Base-by-base conservation (phyloP, 129 eudicot genomes). In the Chrysanthemum lavandulifolium region DNA sequence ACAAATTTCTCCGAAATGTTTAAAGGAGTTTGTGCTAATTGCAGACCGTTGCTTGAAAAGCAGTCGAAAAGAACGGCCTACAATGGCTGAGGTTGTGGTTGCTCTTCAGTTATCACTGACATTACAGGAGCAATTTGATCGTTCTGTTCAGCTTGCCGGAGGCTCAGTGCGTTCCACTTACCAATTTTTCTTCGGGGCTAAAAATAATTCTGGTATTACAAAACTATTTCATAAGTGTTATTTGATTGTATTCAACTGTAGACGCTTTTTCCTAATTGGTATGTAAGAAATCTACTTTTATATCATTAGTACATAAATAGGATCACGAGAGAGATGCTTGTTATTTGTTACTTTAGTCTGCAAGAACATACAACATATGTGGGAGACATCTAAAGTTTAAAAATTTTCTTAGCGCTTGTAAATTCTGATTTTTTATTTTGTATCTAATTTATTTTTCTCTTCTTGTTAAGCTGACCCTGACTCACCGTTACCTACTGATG, bases 21-120 rank as follows among this genome's bases (percentile, higher is more conserved):
- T 40, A 8, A 40, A 40, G 2, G 47, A 40, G 47, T 40, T 40
- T 40, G 47, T 10, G 2, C 47, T 0, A 1, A 40, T 40, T 40
- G 47, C 47, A 0, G 47, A 40, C 47, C 47, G 47, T 40, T 40
- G 47, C 47, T 40, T 40, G 47, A 13, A 51, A 49, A 1, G 33
- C 40, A 63, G 13, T 74, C 43, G 18, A 19, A 12, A 19, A 54
- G 71, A 75, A 10, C 72, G 79, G 14, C 66, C 79, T 6, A 36
- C 71, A 2, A 75, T 65, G 73, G 66, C 79, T 45, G 79, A 64
- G 11, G 78, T 74, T 5, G 78, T 53, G 48, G 78, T 52, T 19
- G 29, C 78, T 53, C 72, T 74, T 65, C 71, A 74, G 9, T 5
- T 13, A 21, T 52, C 65, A 8, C 2, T 65, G 78, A 9, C n/a